Base-by-base conservation (phyloP, 2,329 filamentous ascomycete genomes). In the Pseudogymnoascus sp. region DNA sequence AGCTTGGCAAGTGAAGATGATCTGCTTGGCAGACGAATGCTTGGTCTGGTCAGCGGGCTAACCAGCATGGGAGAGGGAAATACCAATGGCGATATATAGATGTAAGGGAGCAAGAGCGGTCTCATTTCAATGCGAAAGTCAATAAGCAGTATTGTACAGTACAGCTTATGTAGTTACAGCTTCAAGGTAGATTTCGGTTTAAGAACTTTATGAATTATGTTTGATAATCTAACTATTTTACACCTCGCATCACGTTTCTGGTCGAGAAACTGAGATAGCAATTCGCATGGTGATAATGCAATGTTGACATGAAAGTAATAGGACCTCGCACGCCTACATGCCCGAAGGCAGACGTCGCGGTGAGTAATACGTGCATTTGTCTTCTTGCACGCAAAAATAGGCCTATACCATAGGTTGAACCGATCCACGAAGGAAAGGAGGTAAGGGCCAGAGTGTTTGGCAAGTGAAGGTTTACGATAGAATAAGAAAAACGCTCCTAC, bases 331-430 rank as follows among this genome's bases (percentile, higher is more conserved):
- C 80, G 81, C 78, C 83, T 84, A 88, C 75, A 70, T 73, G 74
- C 70, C 70, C 66, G 70, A 74, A 71, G 70, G 73, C 73, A 78
- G 77, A 80, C 79, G 81, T 78, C 78, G 82, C 81, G 85, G 85
- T 89, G 87, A 90, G 86, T 89, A 85, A 76, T 74, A 74, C 79
- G 80, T 73, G 76, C 67, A 69, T 85, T 76, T 67, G 79, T 92
- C 84, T 92, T 81, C 87, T 88, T 90, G 78, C 81, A 81, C 83
- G 84, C 84, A 84, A 90, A 90, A 90, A 90, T 90, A 88, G 87
- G 88, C 84, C 85, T 80, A 81, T 78, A 85, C 86, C 86, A 90
- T 79, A 76, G 84, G 70, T 70, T 68, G 70, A 72, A 73, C 71
- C 69, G 67, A 69, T 73, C 72, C 71, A 64, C 68, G 17, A 72